Base-by-base conservation (phyloP, 805 yeast species). In the Barnettozyma populi region DNA sequence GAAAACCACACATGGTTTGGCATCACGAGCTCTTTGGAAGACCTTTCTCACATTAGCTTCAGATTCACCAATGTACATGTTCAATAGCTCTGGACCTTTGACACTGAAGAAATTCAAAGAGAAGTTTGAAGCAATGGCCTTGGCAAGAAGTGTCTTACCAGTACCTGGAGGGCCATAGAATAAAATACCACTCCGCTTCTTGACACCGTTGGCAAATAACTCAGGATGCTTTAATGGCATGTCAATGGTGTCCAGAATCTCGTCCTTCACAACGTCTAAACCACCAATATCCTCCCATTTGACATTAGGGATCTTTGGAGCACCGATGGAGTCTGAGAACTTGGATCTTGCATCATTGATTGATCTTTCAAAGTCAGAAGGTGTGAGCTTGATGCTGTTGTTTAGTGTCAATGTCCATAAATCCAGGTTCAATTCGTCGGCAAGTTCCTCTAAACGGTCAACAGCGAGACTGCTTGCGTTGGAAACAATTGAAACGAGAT, bases 91-190 rank as follows among this genome's bases (percentile, higher is more conserved):
- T 1, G 99, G 99, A 21, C 99, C 99, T 64, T 94, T 94, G 14
- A 94, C 97, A 56, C 96, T 86, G 66, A 94, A 90, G 66, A 94
- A 94, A 65, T 94, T 94, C 52, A 94, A 73, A 4, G 97, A 86
- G 65, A 92, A 94, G 56, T 90, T 88, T 0, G 97, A 88, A 2
- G 99, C 99, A 56, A 94, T 94, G 0, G 98, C 98, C 65, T 94
- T 94, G 11, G 99, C 99, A 50, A 94, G 73, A 25, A 94, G 72
- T 0, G 99, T 94, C 63, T 94, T 94, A 57, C 99, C 99, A 0
- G 99, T 94, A 21, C 99, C 99, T 0, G 99, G 99, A 0, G 99
- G 99, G 0, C 99, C 99, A 68, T 94, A 94, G 64, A 94, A 90
- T 53, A 94, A 68, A 35, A 94, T 86, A 43, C 99, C 99, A 60